Evolutionary conservation across 1,284 basidiomycete species (phyloP).

Genomic region (Sparassis latifolia): DNA sequence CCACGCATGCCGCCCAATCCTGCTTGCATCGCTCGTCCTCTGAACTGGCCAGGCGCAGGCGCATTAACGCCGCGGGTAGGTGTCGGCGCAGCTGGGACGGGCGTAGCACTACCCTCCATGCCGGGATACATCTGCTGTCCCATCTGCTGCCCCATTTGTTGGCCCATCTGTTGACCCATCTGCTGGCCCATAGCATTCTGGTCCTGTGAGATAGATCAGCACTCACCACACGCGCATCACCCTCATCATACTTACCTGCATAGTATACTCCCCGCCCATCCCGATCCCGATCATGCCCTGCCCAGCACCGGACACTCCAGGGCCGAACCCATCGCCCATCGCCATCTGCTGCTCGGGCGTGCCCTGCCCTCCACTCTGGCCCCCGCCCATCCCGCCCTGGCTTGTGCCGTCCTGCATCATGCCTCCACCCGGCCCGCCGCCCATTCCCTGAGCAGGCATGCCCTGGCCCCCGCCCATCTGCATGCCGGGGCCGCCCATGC

Average conservation of each 20-base stretch:
- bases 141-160: constrained; percentile 40
- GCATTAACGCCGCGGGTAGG: constrained; percentile 36
- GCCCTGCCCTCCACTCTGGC: constrained; percentile 16
- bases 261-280: constrained; percentile 28
- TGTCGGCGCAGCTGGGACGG: constrained; percentile 22
- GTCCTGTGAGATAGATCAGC: constrained; percentile 18
- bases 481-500: constrained; percentile 26
- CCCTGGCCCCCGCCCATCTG: constrained; percentile 37
- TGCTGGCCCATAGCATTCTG: constrained; percentile 34
- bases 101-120: constrained; percentile 40
- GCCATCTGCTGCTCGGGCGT: constrained; percentile 37
- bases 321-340: constrained; percentile 30
- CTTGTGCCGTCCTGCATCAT: constrained; percentile 18
- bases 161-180: no score
- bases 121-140: constrained; percentile 50
- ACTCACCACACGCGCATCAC: constrained; percentile 16
- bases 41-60: constrained; percentile 46
- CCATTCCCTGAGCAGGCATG: constrained; percentile 5
- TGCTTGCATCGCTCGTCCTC: constrained; percentile 42
- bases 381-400: constrained; percentile 11
- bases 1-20: constrained; percentile 24
- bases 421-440: constrained; percentile 4
- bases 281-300: constrained; percentile 30
- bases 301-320: constrained; percentile 18
- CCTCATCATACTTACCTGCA: constrained; percentile 41